phyloP scores from a whole-genome alignment of 352 stramenopile genomes.

The Globisporangium spinosum region DNA sequence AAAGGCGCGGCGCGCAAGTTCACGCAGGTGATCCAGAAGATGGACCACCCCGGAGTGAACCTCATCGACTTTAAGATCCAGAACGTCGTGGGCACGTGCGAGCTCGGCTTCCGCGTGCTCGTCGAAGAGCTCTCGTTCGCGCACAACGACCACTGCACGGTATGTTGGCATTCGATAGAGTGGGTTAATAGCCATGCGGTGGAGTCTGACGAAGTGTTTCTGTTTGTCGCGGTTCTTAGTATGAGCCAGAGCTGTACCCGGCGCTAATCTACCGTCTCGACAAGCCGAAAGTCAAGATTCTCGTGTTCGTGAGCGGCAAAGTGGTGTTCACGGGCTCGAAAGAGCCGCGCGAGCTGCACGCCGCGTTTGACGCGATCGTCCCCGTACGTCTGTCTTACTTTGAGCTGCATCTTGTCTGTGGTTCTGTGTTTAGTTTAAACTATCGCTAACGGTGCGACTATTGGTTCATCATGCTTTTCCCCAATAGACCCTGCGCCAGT shows the following conservation, averaged over 20 bases:
- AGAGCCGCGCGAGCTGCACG: conserved; percentile 65
- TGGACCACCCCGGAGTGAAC: conserved; percentile 80
- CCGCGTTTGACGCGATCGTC: conserved; percentile 82
- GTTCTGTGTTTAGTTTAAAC: background rate
- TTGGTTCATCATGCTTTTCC: background rate
- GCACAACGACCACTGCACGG: conserved; percentile 70
- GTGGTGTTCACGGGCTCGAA: conserved; percentile 96
- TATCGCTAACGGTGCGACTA: background rate
- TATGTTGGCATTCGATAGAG: conserved; percentile 18
- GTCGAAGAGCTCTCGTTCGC: conserved; percentile 78
- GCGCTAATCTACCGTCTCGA: conserved; percentile 98
- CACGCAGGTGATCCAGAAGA: conserved; percentile 84
- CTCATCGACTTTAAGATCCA: conserved; percentile 88
- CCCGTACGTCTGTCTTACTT: conserved; percentile 33
- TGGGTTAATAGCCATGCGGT: background rate
- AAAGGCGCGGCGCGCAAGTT: conserved; percentile 74
- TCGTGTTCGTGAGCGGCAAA: conserved; percentile 99
- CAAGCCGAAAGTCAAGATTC: conserved; percentile 95
- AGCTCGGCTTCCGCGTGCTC: conserved; percentile 73
- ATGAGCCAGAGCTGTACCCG: conserved; percentile 99
- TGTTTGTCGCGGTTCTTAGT: conserved; percentile 40
- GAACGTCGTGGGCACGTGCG: conserved; percentile 74
- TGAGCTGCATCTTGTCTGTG: background rate
- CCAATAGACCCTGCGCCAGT: conserved; percentile 58
- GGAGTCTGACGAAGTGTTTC: background rate